Base-by-base conservation (phyloP, 2,329 filamentous ascomycete species). In the Rachicladosporium sp. region DNA sequence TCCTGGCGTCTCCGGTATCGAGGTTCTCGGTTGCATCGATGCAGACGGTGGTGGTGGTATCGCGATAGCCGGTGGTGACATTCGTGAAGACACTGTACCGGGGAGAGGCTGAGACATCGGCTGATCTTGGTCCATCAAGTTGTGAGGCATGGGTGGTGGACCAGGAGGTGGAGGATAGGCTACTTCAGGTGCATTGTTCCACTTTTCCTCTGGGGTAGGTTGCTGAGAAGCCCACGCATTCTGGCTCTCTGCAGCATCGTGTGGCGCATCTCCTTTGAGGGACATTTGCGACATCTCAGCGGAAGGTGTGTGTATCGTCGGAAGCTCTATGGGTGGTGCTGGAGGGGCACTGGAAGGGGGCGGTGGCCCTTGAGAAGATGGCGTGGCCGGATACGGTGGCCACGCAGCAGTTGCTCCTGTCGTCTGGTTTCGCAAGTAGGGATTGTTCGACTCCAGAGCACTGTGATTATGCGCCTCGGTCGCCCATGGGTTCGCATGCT, bases 401-500 rank as follows among this genome's bases (percentile, higher is more conserved):
- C 35, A 34, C n/a, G 35, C 31, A 35, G 40, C 32, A 11, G 40
- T 15, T 7, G 29, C 40, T n/a, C 35, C 35, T 31, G 40, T 42
- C 12, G 15, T 34, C 35, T 42, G 35, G 13, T 12, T 37, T 10
- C 13, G 33, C 8, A 42, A 23, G 44, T 67, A 67, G 6, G 65
- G 65, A 40, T 67, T 67, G 44, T 66, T 63, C 3, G 63, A 65
- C 42, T 62, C 48, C 12, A 64, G 46, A 1, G 57, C 54, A 13
- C 23, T 41, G 29, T 40, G 30, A 13, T 15, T 34, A 35, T 32
- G 23, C n/a, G 32, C 13, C 8, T 36, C 15, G 19, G 23, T 12
- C 19, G 42, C 43, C 46, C 53, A 54, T 32, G 50, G 54, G 43
- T 57, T 56, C 9, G 47, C 36, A 21, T 49, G 44, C 33, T 19